A percentile compares a stretch with the other conserved stretches of the same genome.
Evolutionary conservation across 495 filamentous ascomycete genomes (phyloP).

Genomic region (Diplogelasinospora grovesii): DNA sequence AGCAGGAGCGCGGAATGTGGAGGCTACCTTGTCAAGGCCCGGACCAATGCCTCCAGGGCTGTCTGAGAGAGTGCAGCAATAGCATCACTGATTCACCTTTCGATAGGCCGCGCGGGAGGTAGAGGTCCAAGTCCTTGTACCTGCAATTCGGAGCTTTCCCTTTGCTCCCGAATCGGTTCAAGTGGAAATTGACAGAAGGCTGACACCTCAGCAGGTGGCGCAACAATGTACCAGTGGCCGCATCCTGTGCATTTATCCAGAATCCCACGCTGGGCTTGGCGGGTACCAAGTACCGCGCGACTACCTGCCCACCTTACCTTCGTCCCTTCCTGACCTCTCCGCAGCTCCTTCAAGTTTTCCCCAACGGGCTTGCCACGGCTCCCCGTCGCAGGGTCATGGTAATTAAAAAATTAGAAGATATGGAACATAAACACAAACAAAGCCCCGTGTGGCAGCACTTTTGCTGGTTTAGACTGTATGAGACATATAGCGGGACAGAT

Average conservation of each 20-base stretch:
- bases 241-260: slow-evolving; percentile 29
- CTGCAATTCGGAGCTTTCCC: neutral
- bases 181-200: neutral
- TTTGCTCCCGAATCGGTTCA: neutral
- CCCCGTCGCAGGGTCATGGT: too few species aligned
- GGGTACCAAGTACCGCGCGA: slow-evolving; percentile 20
- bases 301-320: too few species aligned
- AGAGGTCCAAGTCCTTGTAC: neutral
- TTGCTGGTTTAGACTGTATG: too few species aligned
- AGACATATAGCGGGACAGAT: too few species aligned
- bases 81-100: neutral
- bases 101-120: neutral
- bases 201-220: neutral
- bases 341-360: neutral
- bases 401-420: too few species aligned
- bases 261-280: slow-evolving; percentile 18
- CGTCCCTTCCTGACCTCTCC: slow-evolving; percentile 6
- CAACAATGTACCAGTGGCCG: neutral
- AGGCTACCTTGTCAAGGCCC: too few species aligned
- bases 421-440: too few species aligned
- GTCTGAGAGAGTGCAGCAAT: neutral
- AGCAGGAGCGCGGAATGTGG: too few species aligned
- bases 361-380: too few species aligned
- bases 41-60: too few species aligned
- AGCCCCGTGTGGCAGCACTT: too few species aligned